These are phyloP conservation scores for Cercospora beticola DNA, from an alignment of 2,329 filamentous ascomycete genomes.

Conservation along the genomic window DNA sequence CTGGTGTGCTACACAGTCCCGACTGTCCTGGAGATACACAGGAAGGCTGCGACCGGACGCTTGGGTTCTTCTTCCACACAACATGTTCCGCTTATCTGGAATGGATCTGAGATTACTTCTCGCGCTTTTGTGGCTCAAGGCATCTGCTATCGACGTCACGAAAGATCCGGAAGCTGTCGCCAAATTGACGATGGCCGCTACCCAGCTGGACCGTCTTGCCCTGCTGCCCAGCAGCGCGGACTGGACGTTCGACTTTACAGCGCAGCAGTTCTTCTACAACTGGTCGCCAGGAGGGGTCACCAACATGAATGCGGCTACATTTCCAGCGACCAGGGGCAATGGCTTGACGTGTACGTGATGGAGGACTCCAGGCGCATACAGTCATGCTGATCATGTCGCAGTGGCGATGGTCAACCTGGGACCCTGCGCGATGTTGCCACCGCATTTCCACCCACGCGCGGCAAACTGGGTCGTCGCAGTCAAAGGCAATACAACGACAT, in stretches of 20 bases:
- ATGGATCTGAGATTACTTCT: slow-evolving; percentile 25
- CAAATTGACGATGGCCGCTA: slow-evolving; percentile 43
- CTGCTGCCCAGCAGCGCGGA: slow-evolving; percentile 44
- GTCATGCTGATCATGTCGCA: slow-evolving; percentile 20
- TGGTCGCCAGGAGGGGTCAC: slow-evolving; percentile 50
- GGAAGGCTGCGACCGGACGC: slow-evolving; percentile 10
- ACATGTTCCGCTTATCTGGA: slow-evolving; percentile 24
- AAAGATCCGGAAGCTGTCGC: slow-evolving; percentile 43
- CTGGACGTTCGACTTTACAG: slow-evolving; percentile 53
- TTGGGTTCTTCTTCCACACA: slow-evolving; percentile 11
- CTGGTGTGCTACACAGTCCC: slow-evolving; percentile 12
- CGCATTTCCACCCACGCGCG: slow-evolving; percentile 53
- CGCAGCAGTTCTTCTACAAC: slow-evolving; percentile 43
- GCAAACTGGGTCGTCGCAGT: slow-evolving; percentile 52
- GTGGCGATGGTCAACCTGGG: slow-evolving; percentile 46
- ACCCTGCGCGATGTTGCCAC: slow-evolving; percentile 54
- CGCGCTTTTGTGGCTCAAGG: slow-evolving; percentile 27
- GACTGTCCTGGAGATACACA: slow-evolving; percentile 9
- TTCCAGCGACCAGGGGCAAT: slow-evolving; percentile 49
- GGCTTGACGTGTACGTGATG: slow-evolving; percentile 48
- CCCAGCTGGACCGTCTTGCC: slow-evolving; percentile 47
- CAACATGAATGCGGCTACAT: slow-evolving; percentile 54
- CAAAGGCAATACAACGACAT: slow-evolving; percentile 52
- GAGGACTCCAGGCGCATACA: neutral
- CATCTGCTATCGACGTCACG: slow-evolving; percentile 42